Evolutionary conservation across 208 protist species (phyloP).

Genomic region (Herpetomonas samuelpessoai): DNA sequence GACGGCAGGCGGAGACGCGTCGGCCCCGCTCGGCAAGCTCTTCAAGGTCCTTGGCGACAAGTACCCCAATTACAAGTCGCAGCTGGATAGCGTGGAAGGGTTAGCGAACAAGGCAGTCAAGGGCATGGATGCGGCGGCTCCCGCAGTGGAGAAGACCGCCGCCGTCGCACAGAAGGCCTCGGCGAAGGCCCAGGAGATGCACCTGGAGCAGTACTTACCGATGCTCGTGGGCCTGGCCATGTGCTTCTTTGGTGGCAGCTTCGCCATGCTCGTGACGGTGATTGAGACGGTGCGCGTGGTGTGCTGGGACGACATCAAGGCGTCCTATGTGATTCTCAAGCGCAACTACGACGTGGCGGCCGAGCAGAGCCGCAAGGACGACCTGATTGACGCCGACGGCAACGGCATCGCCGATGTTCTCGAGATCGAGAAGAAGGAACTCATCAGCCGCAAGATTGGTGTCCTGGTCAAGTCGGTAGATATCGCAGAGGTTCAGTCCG

Average conservation of each 20-base stretch:
- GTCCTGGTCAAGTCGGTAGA: constrained; percentile 68
- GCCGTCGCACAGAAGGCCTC: constrained; percentile 7
- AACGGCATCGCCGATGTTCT: constrained; percentile 51
- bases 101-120: constrained; percentile 14
- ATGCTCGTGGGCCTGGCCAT: constrained; percentile 61
- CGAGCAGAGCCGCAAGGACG: constrained; percentile 56
- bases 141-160: constrained; percentile 19
- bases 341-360: constrained; percentile 62
- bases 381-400: constrained; percentile 35
- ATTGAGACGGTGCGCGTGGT: constrained; percentile 71
- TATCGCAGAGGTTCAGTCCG: constrained; percentile 38
- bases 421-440: constrained; percentile 33
- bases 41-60: constrained; percentile 39
- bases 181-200: constrained; percentile 22
- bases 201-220: constrained; percentile 35
- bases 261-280: constrained; percentile 64
- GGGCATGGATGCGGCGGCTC: constrained; percentile 21
- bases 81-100: constrained; percentile 23
- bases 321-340: constrained; percentile 33
- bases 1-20: no score
- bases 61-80: constrained; percentile 36
- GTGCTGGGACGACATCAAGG: constrained; percentile 58
- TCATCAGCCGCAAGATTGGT: constrained; percentile 50
- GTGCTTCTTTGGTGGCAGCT: constrained; percentile 85
- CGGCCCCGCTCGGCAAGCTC: constrained; percentile 26